Evolutionary conservation across 2,329 filamentous ascomycete genomes (phyloP).

Genomic region (Fusarium sp.): DNA sequence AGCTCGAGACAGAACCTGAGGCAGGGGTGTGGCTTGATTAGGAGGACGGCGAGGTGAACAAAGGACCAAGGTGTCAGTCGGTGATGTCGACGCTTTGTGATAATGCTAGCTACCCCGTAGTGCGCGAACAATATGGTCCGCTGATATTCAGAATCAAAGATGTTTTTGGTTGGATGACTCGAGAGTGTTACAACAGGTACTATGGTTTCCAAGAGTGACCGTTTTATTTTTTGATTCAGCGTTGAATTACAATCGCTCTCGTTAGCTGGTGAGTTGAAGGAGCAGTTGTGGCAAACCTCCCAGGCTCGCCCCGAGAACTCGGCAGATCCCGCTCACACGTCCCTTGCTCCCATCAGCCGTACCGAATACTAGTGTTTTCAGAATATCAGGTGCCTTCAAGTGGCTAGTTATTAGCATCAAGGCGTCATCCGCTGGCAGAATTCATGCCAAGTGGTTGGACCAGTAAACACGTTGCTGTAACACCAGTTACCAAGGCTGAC

Average conservation of each 20-base stretch:
- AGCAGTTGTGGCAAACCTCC: background rate
- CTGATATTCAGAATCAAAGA: background rate
- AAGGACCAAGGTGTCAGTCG: background rate
- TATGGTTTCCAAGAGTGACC: background rate
- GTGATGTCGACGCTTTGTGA: background rate
- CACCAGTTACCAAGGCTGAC: constrained; percentile 57
- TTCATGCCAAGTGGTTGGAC: constrained; percentile 70
- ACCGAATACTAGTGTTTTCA: background rate
- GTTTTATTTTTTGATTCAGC: background rate
- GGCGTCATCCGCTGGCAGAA: constrained; percentile 58
- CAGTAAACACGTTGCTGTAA: constrained; percentile 72
- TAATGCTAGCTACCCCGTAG: background rate
- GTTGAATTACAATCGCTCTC: background rate
- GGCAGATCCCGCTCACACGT: background rate
- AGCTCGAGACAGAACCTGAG: background rate
- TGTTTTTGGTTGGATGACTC: background rate
- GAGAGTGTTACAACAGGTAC: background rate
- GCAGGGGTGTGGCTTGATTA: background rate
- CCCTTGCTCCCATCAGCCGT: background rate
- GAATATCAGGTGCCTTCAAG: background rate
- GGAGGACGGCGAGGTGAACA: background rate
- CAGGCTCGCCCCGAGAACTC: background rate
- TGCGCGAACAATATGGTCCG: background rate
- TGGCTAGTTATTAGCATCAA: background rate
- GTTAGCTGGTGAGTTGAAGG: background rate